Percentiles rank a stretch among this genome's conserved stretches.
Evolutionary conservation across 1,139 yeast genomes (phyloP).

Genomic region (Pneumocystis sp.): DNA sequence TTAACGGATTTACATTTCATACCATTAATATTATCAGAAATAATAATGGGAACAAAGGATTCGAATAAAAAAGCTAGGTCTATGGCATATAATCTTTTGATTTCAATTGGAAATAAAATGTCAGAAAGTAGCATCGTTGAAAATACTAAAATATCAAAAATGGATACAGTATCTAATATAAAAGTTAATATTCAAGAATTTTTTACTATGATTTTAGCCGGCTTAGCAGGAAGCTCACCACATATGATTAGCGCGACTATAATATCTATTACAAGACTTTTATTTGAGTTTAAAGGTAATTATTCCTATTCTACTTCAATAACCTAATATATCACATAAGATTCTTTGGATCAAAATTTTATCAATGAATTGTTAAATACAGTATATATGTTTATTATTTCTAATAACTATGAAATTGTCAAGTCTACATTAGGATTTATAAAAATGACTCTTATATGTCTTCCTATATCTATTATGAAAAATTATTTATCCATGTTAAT

Average conservation of each 20-base stretch:
- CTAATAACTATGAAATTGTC: constrained; percentile 83
- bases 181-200: constrained; percentile 63
- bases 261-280: constrained; percentile 72
- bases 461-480: constrained; percentile 66
- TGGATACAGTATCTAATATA: constrained; percentile 42
- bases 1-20: constrained; percentile 51
- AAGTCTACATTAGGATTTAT: constrained; percentile 89
- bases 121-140: constrained; percentile 52
- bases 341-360: constrained; percentile 27
- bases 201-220: constrained; percentile 90
- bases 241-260: constrained; percentile 95
- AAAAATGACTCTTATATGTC: constrained; percentile 71
- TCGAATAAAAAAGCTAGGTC: constrained; percentile 84
- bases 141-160: constrained; percentile 53
- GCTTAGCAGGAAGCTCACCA: constrained; percentile 83
- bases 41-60: constrained; percentile 84
- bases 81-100: constrained; percentile 58
- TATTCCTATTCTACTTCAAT: not conserved
- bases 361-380: constrained; percentile 70
- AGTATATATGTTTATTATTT: constrained; percentile 76
- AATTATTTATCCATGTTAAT: constrained; percentile 53
- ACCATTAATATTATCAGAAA: constrained; percentile 71
- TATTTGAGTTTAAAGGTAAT: constrained; percentile 66
- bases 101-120: constrained; percentile 73
- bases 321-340: not conserved